Evolutionary conservation across 495 filamentous ascomycete genomes (phyloP), one percentile per base, ranked within the genome.

Genomic region (Darksidea phi): DNA sequence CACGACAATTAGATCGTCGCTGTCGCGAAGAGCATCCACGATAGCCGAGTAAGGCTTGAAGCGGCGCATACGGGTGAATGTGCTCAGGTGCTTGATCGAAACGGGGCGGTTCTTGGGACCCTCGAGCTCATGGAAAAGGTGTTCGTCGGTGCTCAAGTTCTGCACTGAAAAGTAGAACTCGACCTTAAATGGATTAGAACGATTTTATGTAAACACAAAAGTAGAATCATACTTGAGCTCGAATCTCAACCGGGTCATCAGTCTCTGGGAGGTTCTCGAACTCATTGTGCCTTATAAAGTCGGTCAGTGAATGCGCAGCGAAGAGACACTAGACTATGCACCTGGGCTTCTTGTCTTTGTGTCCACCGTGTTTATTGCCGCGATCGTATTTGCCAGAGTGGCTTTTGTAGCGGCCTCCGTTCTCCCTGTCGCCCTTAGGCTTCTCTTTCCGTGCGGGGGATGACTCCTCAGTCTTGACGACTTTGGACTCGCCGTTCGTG

Each of bases 131-230:
- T 80, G 74, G 76, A 91, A 86, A 37, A 99, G 80, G 76, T 90
- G 93, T 70, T 90, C 88, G 75, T 99, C 94, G 64, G 81, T 82
- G 43, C 87, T 86, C 0, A 97, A 83, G 71, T 99, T 99, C 65
- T 87, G 88, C 72, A 96, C 90, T 59, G 88, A 88, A 75, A 99
- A 96, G 77, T 97, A 99, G 72, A 97, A 99, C 70, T 99, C 93
- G 56, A 96, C 91, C 90, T 96, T 68, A 15, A n/a, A 51, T 20
- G 23, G 53, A 26, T 68, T 57, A 66, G 47, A 8, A 34, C 5
- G 54, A 37, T 15, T 10, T 37, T 37, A 57, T 1, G 1, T 46
- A 45, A 13, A 11, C 48, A 67, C 37, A 20, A 7, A 52, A 36
- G 26, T 47, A 26, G 11, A 58, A 37, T 51, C 66, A 18, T 73